Evolutionary conservation across 805 yeast species (phyloP), one percentile per base, ranked within the genome.

Genomic region (Pichia deserticola): DNA sequence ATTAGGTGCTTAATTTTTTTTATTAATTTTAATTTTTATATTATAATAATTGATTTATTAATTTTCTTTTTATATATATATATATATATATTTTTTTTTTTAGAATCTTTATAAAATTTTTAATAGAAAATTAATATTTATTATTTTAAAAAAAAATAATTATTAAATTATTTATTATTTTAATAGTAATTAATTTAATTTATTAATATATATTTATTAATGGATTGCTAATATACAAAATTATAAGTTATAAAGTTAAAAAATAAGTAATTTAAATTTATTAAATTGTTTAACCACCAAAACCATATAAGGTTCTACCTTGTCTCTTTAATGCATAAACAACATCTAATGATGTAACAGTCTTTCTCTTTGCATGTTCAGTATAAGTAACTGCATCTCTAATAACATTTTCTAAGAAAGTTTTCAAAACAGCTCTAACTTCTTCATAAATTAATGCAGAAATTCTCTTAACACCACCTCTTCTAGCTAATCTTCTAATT

Each of bases 391-490:
- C 97, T 66, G 99, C 98, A 67, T 93, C 98, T 82, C 97, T 89
- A 77, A 92, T 92, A 63, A 93, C 97, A 69, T 87, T 84, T 77
- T 89, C 97, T 71, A 92, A 82, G 86, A 92, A 92, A 51, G 96
- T 79, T 79, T 90, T 90, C 62, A 92, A 80, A 62, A 93, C 97
- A 63, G 86, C 90, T 81, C 99, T 89, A 69, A 93, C 96, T 79
- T 92, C 97, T 78, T 92, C 99, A 81, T 92, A 92, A 73, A 92
- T 92, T 71, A 90, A 79, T 73, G 96, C 98, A 57, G 98, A 92
- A 68, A 92, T 92, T 87, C 99, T 96, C 86, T 92, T 92, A 71
- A 92, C 99, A 90, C 99, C 99, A 79, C 99, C 99, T 88, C 99
- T 89, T 85, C 99, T 92, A 48, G 99, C 99, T 68, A 92, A 86